phyloP scores from a whole-genome alignment of 352 stramenopile genomes.

The Pythium periplocum region DNA sequence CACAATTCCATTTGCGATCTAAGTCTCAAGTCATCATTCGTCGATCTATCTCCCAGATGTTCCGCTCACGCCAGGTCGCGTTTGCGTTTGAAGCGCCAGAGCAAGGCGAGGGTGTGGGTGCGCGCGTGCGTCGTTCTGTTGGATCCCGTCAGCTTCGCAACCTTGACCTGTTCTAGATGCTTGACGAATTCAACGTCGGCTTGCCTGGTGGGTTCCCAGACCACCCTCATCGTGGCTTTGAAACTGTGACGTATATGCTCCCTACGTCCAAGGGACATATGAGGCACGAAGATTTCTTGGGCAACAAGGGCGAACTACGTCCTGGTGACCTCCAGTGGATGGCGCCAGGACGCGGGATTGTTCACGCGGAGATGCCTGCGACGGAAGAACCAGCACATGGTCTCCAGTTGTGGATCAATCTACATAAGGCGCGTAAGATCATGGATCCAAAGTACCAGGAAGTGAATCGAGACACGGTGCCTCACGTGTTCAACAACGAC shows the following conservation, averaged over 20 bases:
- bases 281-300: constrained; percentile 70
- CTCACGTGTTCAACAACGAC: constrained; percentile 20
- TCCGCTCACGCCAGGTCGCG: constrained; percentile 29
- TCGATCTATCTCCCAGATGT: constrained; percentile 5
- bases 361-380: constrained; percentile 30
- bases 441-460: constrained; percentile 35
- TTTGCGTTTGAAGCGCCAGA: constrained; percentile 48
- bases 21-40: no score
- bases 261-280: constrained; percentile 51
- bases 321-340: constrained; percentile 42
- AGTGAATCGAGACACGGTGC: constrained; percentile 20
- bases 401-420: constrained; percentile 35
- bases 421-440: constrained; percentile 26
- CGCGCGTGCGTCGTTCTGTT: constrained; percentile 47
- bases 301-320: constrained; percentile 25
- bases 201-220: constrained; percentile 67
- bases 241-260: constrained; percentile 84
- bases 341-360: constrained; percentile 23
- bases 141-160: constrained; percentile 38
- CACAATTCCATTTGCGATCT: no score
- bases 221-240: constrained; percentile 86
- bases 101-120: constrained; percentile 45
- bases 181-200: constrained; percentile 25
- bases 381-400: constrained; percentile 15
- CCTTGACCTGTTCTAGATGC: constrained; percentile 27